These are phyloP conservation scores for Eragrostis curvula DNA, from an alignment of 176 grass and related monocot genomes.

Conservation along the genomic window DNA sequence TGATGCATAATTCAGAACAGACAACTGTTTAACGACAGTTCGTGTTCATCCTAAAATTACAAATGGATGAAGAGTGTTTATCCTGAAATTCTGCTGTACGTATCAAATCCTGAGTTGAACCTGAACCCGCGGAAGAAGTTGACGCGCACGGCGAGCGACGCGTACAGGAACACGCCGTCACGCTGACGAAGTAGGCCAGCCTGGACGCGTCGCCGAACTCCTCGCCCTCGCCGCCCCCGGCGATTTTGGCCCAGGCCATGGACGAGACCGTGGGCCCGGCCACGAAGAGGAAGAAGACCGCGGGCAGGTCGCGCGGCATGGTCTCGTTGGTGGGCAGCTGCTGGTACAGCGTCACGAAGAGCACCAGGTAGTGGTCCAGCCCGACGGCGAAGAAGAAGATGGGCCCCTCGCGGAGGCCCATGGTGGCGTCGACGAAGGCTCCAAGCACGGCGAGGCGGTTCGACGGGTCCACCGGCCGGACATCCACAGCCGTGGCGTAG, in stretches of 20 bases:
- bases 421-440: slow-evolving; percentile 60
- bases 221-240: too few species aligned
- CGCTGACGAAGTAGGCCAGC: slow-evolving; percentile 63
- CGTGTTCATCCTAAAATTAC: too few species aligned
- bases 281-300: slow-evolving; percentile 83
- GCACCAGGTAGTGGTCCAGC: slow-evolving; percentile 65
- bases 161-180: slow-evolving; percentile 66
- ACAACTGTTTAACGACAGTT: too few species aligned
- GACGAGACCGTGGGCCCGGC: slow-evolving; percentile 63
- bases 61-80: too few species aligned
- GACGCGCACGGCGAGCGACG: slow-evolving; percentile 63
- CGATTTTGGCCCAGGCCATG: slow-evolving; percentile 68
- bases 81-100: too few species aligned
- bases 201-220: slow-evolving; percentile 47
- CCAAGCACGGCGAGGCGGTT: slow-evolving; percentile 65
- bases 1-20: too few species aligned
- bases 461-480: slow-evolving; percentile 81
- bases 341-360: slow-evolving; percentile 87
- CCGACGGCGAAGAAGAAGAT: slow-evolving; percentile 74
- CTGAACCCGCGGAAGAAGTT: slow-evolving; percentile 80
- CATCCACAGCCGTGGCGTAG: slow-evolving; percentile 87
- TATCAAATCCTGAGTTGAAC: too few species aligned
- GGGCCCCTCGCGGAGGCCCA: slow-evolving; percentile 64
- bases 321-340: slow-evolving; percentile 77
- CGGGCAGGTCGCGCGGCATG: slow-evolving; percentile 69